Evolutionary conservation across 192 early-diverging fungal species (phyloP).

Genomic region (Endogone sp.): DNA sequence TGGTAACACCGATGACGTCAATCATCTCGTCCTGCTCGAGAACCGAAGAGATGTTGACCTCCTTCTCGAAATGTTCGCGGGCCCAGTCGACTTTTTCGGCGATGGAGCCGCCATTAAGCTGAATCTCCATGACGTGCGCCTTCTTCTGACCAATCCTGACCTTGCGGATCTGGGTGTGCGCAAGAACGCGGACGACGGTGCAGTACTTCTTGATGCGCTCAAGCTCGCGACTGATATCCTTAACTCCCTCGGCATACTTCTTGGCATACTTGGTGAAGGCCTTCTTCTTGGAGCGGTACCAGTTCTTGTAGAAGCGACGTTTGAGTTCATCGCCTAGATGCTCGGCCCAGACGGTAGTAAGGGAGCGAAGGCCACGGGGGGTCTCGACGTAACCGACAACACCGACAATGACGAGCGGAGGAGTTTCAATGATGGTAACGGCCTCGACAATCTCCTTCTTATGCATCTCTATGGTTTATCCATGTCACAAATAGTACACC

Average conservation of each 20-base stretch:
- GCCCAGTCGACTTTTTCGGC: conserved; percentile 98
- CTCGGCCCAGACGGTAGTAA: conserved; percentile 99
- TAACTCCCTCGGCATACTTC: conserved; percentile 89
- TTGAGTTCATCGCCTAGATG: conserved; percentile 96
- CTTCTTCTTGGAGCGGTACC: conserved; percentile 99
- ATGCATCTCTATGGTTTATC: conserved; percentile 92
- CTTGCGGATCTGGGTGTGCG: conserved; percentile 96
- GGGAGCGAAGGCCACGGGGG: conserved; percentile 93
- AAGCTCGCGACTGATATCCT: conserved; percentile 87
- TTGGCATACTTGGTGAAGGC: conserved; percentile 99
- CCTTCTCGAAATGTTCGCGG: conserved; percentile 97
- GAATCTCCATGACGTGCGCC: conserved; percentile 99
- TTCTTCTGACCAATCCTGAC: conserved; percentile 97
- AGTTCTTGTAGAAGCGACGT: conserved; percentile 99
- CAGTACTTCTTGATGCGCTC: conserved; percentile 99
- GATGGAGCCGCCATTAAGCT: conserved; percentile 97
- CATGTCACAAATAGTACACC: no score
- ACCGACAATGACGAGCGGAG: conserved; percentile 96
- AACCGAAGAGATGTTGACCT: conserved; percentile 79
- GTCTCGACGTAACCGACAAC: conserved; percentile 99
- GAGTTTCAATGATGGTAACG: conserved; percentile 97
- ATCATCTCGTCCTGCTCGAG: conserved; percentile 99
- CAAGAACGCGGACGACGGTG: conserved; percentile 94
- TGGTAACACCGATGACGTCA: conserved; percentile 97
- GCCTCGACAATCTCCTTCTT: conserved; percentile 99